Evolutionary conservation across 345 rosid species (phyloP), one percentile per base, ranked within the genome.

Genomic region (Aurinia saxatilis): DNA sequence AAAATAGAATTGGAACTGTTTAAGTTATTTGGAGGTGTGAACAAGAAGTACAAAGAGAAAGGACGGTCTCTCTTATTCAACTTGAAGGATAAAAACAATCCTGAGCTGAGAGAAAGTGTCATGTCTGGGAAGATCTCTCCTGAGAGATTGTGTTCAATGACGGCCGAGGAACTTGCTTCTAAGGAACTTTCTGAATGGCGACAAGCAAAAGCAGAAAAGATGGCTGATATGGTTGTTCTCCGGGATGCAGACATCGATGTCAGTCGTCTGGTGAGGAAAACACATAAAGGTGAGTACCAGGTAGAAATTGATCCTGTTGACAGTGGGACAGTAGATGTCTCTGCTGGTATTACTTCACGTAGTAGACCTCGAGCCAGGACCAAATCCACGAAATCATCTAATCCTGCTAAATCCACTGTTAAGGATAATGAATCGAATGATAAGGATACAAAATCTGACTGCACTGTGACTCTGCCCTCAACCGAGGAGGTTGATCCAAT

Each of bases 91-190:
- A 88, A 80, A 36, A 93, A 66, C 72, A 93, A 93, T 68, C 99
- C 99, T 67, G 97, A 90, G 60, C 75, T 93, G 27, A 78, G 97
- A 53, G 97, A 84, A 75, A 82, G 80, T 66, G 99, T 93, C 61
- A 70, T 83, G 74, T 79, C 82, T 0, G 95, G 96, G 18, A 87
- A 84, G 51, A 93, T 93, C 53, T 37, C 84, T 10, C 89, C 99
- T 0, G 81, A 81, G 31, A 70, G 79, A 36, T 78, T 90, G 35
- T 93, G 97, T 66, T 77, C 92, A 25, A 93, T 93, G 99, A 84
- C 87, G 9, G 90, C 97, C 0, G 99, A 93, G 86, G 99, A 90
- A 57, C 96, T 93, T 76, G 99, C 99, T 56, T 93, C 99, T 14
- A 77, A 86, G 75, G 99, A 93, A 80, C 96, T 93, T 58, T 93